phyloP scores from a whole-genome alignment of 768 basidiomycete genomes.

The Kwoniella europaea region DNA sequence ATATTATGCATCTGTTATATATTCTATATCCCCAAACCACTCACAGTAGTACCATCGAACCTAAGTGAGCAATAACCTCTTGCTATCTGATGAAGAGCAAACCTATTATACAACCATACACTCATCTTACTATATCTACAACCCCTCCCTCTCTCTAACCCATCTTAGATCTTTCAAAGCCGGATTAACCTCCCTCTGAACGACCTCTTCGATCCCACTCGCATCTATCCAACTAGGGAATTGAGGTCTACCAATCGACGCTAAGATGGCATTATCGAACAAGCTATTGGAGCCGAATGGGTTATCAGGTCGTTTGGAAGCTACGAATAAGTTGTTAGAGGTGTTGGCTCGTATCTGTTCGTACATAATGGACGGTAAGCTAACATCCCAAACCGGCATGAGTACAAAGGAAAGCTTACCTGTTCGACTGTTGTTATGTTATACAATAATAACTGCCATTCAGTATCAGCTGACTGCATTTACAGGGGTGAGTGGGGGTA shows the following conservation, averaged over 20 bases:
- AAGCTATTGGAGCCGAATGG: slow-evolving; percentile 83
- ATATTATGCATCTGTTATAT: too few species aligned
- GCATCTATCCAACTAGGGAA: slow-evolving; percentile 81
- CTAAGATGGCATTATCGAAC: slow-evolving; percentile 70
- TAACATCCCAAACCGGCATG: neutral
- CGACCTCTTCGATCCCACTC: slow-evolving; percentile 68
- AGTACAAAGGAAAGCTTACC: slow-evolving; percentile 62
- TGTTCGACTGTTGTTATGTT: slow-evolving; percentile 97
- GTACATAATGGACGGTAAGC: neutral
- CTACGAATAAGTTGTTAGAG: slow-evolving; percentile 71
- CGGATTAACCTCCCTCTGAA: slow-evolving; percentile 76
- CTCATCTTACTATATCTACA: slow-evolving; percentile 1
- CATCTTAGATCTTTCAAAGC: slow-evolving; percentile 49
- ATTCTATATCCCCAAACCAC: neutral
- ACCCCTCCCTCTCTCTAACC: slow-evolving; percentile 21
- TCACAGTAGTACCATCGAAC: neutral
- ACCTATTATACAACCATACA: neutral
- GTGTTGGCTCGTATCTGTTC: slow-evolving; percentile 81
- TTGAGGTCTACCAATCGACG: slow-evolving; percentile 77
- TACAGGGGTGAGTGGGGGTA: too few species aligned
- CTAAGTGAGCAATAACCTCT: neutral
- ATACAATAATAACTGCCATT: slow-evolving; percentile 66
- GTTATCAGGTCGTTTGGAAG: slow-evolving; percentile 67
- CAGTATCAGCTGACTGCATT: neutral
- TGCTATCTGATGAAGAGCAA: neutral